Evolutionary conservation across 257 asterid genomes (phyloP).

Genomic region (Nicotiana obtusifolia): DNA sequence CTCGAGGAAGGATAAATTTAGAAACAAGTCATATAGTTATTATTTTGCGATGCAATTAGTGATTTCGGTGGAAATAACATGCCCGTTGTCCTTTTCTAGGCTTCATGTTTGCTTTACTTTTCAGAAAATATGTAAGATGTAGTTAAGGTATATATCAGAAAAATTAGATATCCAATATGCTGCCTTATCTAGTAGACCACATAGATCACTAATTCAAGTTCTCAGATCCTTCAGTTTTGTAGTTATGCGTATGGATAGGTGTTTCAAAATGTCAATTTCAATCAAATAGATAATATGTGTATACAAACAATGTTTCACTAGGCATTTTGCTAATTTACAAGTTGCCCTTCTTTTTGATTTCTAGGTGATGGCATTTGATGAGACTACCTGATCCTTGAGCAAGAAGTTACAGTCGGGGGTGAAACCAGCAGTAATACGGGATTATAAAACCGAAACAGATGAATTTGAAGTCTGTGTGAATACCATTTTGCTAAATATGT

Average conservation of each 20-base stretch:
- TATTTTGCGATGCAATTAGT: neutral
- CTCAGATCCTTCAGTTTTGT: no score
- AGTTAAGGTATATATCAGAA: neutral
- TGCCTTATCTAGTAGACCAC: no score
- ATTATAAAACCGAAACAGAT: neutral
- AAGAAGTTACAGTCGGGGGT: neutral
- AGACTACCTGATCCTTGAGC: conserved; percentile 5
- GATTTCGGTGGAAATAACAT: neutral
- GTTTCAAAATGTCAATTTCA: neutral
- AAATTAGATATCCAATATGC: no score
- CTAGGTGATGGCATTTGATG: conserved; percentile 20
- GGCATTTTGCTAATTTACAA: neutral
- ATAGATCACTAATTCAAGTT: no score
- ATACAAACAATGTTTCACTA: neutral
- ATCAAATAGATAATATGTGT: neutral
- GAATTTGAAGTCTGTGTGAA: conserved; percentile 3
- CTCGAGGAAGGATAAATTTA: no score
- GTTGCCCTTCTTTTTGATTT: neutral
- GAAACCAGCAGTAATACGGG: conserved; percentile 8
- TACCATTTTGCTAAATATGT: neutral
- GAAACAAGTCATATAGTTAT: neutral
- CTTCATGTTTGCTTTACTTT: neutral
- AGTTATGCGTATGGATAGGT: neutral
- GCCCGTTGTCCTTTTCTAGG: neutral
- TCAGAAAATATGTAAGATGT: neutral